A percentile compares a stretch with the other conserved stretches of the same genome.
These are phyloP conservation scores for Thelonectria discophora DNA, from an alignment of 2,329 filamentous ascomycete species.

Conservation along the genomic window DNA sequence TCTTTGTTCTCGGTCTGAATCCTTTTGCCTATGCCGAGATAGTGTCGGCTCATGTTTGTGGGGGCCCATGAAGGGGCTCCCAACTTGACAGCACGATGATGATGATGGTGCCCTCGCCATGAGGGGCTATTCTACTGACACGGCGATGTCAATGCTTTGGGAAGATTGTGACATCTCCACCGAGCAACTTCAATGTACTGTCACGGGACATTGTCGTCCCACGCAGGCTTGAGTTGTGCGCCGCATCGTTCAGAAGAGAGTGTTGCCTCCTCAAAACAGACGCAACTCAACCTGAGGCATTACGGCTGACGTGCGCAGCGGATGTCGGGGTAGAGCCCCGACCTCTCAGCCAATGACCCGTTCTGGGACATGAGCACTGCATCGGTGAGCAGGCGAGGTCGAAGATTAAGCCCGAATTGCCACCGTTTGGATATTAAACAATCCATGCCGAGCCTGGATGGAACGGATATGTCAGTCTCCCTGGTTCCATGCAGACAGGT, in stretches of 20 bases:
- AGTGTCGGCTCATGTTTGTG: slow-evolving; percentile 10
- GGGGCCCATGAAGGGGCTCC: slow-evolving; percentile 23
- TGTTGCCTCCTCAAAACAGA: background rate
- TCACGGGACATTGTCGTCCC: slow-evolving; percentile 22
- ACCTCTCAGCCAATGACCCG: slow-evolving; percentile 6
- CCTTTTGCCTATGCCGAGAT: slow-evolving; percentile 10
- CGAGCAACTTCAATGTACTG: slow-evolving; percentile 2
- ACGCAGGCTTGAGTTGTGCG: background rate
- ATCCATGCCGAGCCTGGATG: slow-evolving; percentile 14
- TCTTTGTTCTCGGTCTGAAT: slow-evolving; percentile 1
- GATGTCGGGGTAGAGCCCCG: too few species aligned
- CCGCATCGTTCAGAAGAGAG: background rate
- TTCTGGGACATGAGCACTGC: background rate
- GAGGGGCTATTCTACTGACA: slow-evolving; percentile 1
- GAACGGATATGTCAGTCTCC: background rate
- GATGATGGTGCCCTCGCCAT: slow-evolving; percentile 3
- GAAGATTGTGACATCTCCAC: slow-evolving; percentile 17
- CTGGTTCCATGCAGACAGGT: slow-evolving; percentile 17
- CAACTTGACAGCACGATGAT: slow-evolving; percentile 7
- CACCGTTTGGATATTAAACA: slow-evolving; percentile 9
- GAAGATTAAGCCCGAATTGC: slow-evolving; percentile 1
- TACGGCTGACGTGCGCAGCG: too few species aligned
- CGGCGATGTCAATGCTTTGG: slow-evolving; percentile 3
- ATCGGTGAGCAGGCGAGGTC: background rate
- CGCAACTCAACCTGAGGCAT: too few species aligned